A percentile compares a stretch with the other conserved stretches of the same genome.
phyloP scores from a whole-genome alignment of 768 basidiomycete genomes.

The Psilocybe sp. region DNA sequence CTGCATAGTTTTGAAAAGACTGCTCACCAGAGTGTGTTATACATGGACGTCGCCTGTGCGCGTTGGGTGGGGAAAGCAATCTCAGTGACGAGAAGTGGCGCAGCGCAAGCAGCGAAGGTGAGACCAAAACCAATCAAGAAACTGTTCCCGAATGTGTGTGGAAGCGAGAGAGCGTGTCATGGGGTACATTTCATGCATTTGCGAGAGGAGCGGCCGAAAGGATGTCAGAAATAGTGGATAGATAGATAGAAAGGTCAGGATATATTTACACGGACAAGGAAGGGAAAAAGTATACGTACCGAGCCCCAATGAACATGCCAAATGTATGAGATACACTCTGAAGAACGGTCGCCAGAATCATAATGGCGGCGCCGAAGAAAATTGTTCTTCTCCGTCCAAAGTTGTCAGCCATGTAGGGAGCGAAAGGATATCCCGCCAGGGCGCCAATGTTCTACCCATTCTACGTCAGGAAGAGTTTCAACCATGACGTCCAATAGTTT shows the following conservation, averaged over 20 bases:
- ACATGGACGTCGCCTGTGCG: conserved; percentile 63
- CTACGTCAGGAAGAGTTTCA: not conserved
- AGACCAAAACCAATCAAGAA: conserved; percentile 66
- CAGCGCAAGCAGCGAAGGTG: conserved; percentile 64
- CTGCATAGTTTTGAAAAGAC: not conserved
- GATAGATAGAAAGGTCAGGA: no score
- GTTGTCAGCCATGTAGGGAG: conserved; percentile 60
- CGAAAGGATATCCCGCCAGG: conserved; percentile 57
- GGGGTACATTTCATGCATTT: not conserved
- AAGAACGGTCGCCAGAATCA: conserved; percentile 54
- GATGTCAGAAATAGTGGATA: no score
- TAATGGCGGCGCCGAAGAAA: conserved; percentile 55
- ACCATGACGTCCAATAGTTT: not conserved
- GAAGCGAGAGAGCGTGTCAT: not conserved
- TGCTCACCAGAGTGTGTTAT: conserved; percentile 64
- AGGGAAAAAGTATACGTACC: conserved; percentile 29
- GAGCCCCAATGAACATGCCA: conserved; percentile 66
- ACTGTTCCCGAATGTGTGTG: conserved; percentile 18
- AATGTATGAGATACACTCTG: conserved; percentile 60
- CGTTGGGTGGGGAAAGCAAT: conserved; percentile 73
- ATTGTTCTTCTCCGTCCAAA: conserved; percentile 59
- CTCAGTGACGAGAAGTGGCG: conserved; percentile 76
- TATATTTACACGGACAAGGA: not conserved
- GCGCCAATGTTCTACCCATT: conserved; percentile 54
- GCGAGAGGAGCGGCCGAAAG: no score